These are phyloP conservation scores for Septoria petroselini DNA, from an alignment of 2,329 filamentous ascomycete species.

Conservation along the genomic window DNA sequence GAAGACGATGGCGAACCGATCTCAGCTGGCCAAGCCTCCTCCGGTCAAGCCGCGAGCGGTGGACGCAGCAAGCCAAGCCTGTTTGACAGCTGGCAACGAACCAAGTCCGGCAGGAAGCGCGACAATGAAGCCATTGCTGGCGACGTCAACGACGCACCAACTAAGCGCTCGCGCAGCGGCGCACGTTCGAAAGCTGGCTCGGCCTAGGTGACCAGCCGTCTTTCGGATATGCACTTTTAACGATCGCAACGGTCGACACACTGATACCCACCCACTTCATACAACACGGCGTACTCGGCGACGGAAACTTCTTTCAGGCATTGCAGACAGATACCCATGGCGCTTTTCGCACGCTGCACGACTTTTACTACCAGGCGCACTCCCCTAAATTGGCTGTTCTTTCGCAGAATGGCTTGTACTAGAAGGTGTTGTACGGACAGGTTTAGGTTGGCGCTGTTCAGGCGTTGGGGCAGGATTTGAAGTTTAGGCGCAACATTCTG, in stretches of 20 bases:
- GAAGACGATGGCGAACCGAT: slow-evolving; percentile 41
- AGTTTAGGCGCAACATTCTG: slow-evolving; percentile 4
- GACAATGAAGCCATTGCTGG: slow-evolving; percentile 6
- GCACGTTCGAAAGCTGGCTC: slow-evolving; percentile 9
- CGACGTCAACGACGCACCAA: neutral
- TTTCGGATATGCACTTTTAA: slow-evolving; percentile 1
- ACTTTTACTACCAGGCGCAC: slow-evolving; percentile 1
- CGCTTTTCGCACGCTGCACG: slow-evolving; percentile 14
- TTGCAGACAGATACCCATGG: slow-evolving; percentile 6
- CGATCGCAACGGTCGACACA: neutral
- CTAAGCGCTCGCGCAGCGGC: slow-evolving; percentile 17
- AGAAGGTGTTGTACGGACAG: neutral
- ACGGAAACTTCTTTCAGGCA: neutral
- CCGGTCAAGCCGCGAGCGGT: slow-evolving; percentile 9
- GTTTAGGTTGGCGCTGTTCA: slow-evolving; percentile 6
- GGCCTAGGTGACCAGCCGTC: slow-evolving; percentile 7
- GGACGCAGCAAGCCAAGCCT: slow-evolving; percentile 48
- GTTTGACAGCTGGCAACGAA: slow-evolving; percentile 67
- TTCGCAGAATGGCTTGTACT: neutral
- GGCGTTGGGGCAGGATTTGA: neutral
- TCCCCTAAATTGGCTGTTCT: slow-evolving; percentile 5
- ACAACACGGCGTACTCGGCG: neutral
- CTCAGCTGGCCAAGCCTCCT: slow-evolving; percentile 5
- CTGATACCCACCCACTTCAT: neutral
- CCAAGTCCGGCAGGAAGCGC: slow-evolving; percentile 47